Conservation (phyloP, 148 eudicot genomes). For the Chenopodium album region DNA sequence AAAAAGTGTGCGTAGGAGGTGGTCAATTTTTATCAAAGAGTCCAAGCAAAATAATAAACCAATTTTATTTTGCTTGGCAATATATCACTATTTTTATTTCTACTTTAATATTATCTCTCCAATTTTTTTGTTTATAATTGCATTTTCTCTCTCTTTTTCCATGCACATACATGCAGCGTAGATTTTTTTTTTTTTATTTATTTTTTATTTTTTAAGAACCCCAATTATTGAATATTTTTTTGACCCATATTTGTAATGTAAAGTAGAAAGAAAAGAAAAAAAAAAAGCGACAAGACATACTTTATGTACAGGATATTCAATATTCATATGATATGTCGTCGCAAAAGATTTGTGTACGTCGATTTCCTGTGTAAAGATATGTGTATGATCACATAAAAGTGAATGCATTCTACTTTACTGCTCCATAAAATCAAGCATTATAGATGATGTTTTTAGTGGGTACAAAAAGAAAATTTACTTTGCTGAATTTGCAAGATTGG, state of each 20-base stretch:
- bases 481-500: constrained; percentile 14
- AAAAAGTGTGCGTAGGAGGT: constrained; percentile 11
- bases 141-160: neutral
- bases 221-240: constrained; percentile 3
- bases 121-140: constrained; percentile 10
- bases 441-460: neutral
- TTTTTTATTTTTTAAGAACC: neutral
- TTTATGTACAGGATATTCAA: neutral
- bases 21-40: constrained; percentile 39
- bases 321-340: constrained; percentile 1
- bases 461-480: neutral
- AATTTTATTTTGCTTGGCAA: constrained; percentile 9
- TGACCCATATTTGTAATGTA: neutral
- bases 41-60: constrained; percentile 20
- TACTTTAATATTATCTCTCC: neutral
- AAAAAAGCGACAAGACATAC: neutral
- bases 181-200: neutral
- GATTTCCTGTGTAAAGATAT: neutral
- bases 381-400: neutral
- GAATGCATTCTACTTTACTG: neutral
- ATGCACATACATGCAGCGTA: neutral
- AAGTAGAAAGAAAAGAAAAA: neutral
- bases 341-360: neutral
- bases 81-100: neutral
- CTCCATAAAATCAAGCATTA: neutral